Percentiles rank a stretch among this genome's conserved stretches.
Conservation (phyloP, 805 yeast genomes). For the Saturnispora quitensis region DNA sequence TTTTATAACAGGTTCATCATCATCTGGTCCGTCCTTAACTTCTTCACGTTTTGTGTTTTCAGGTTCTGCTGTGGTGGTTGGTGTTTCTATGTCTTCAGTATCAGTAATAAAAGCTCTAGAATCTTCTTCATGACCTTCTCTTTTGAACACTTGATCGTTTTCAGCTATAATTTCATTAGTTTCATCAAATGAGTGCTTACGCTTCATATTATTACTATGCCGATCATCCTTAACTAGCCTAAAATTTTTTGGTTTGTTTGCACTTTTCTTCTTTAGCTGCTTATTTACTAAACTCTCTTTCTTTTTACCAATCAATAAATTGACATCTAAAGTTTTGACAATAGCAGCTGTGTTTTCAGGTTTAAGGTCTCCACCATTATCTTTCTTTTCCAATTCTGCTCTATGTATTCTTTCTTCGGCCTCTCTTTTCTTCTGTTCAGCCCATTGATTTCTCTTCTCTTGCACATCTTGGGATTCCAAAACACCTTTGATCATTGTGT, state of each 20-base stretch:
- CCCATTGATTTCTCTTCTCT: slow-evolving; percentile 15
- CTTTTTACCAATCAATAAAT: slow-evolving; percentile 8
- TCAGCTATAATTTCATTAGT: slow-evolving; percentile 19
- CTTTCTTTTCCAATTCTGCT: slow-evolving; percentile 17
- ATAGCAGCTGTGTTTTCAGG: slow-evolving; percentile 32
- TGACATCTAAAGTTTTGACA: slow-evolving; percentile 11
- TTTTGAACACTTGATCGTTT: slow-evolving; percentile 16
- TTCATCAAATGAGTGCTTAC: slow-evolving; percentile 7
- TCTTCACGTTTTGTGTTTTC: not conserved
- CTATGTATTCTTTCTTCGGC: slow-evolving; percentile 9
- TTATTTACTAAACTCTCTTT: slow-evolving; percentile 33
- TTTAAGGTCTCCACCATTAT: not conserved
- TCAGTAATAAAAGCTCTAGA: slow-evolving; percentile 15
- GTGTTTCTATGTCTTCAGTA: slow-evolving; percentile 13
- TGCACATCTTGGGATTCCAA: slow-evolving; percentile 38
- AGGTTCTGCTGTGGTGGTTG: slow-evolving; percentile 1
- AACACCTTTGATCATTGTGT: slow-evolving; percentile 54
- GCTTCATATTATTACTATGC: not conserved
- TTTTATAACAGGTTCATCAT: not conserved
- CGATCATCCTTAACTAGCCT: slow-evolving; percentile 20
- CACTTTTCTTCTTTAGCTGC: slow-evolving; percentile 26
- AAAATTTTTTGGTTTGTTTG: not conserved
- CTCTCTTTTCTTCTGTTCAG: slow-evolving; percentile 7
- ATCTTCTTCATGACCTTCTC: slow-evolving; percentile 20
- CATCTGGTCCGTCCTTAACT: not conserved